Percentiles rank a stretch among this genome's conserved stretches.
Conservation (phyloP, 176 grass and related monocot genomes). For the Secale cereale region DNA sequence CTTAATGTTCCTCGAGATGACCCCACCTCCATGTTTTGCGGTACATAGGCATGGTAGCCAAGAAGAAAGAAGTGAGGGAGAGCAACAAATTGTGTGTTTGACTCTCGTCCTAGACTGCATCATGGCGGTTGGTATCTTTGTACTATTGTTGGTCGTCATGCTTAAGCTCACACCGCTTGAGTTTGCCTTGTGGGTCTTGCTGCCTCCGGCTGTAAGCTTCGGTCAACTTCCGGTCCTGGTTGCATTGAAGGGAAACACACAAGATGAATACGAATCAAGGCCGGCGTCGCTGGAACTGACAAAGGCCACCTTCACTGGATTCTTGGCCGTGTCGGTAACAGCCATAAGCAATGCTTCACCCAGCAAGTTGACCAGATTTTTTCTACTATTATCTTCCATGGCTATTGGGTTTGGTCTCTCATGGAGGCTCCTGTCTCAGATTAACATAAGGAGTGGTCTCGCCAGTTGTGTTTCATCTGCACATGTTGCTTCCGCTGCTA, state of each 20-base stretch:
- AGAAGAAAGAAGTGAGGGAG: too few relatives aligned
- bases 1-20: background rate
- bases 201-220: too few relatives aligned
- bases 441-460: background rate
- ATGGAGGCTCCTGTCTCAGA: background rate
- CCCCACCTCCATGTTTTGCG: background rate
- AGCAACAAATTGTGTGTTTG: too few relatives aligned
- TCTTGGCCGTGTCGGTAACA: background rate
- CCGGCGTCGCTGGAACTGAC: background rate
- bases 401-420: background rate
- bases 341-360: background rate
- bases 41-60: too few relatives aligned
- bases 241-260: too few relatives aligned
- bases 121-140: background rate
- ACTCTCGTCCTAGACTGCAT: background rate
- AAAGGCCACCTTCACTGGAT: background rate
- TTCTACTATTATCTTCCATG: background rate
- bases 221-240: too few relatives aligned
- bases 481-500: background rate
- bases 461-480: too few relatives aligned
- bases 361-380: background rate
- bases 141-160: background rate
- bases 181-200: too few relatives aligned
- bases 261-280: background rate
- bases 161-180: background rate